These are phyloP conservation scores for Chalciporus piperatus DNA, from an alignment of 768 basidiomycete species.

Conservation along the genomic window DNA sequence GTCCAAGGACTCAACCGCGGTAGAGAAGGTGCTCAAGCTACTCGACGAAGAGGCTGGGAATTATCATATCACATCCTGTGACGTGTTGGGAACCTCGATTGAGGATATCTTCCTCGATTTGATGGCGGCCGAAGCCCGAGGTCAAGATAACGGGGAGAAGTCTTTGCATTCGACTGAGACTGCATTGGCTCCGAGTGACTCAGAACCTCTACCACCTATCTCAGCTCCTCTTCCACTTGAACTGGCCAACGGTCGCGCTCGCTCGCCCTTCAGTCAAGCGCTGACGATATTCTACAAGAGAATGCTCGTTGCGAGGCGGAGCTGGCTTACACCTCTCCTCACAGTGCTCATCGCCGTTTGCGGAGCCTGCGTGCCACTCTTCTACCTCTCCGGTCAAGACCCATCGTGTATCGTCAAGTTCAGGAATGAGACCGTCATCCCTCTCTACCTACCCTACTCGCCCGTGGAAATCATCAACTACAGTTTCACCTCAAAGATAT, in stretches of 20 bases:
- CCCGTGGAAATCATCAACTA: slow-evolving; percentile 35
- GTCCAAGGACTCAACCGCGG: slow-evolving; percentile 52
- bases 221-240: slow-evolving; percentile 10
- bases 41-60: slow-evolving; percentile 44
- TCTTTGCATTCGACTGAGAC: slow-evolving; percentile 12
- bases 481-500: slow-evolving; percentile 34
- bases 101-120: slow-evolving; percentile 80
- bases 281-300: slow-evolving; percentile 76
- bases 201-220: slow-evolving; percentile 1
- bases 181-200: not conserved
- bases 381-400: slow-evolving; percentile 53
- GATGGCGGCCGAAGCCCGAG: slow-evolving; percentile 44
- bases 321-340: slow-evolving; percentile 66
- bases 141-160: slow-evolving; percentile 27
- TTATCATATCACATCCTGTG: slow-evolving; percentile 50
- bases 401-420: slow-evolving; percentile 50
- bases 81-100: slow-evolving; percentile 70
- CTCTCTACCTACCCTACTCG: slow-evolving; percentile 56
- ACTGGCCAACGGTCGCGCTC: slow-evolving; percentile 47
- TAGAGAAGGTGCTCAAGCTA: slow-evolving; percentile 54
- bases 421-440: slow-evolving; percentile 34
- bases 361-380: slow-evolving; percentile 64
- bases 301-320: slow-evolving; percentile 55
- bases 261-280: slow-evolving; percentile 62
- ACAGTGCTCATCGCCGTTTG: slow-evolving; percentile 53